These are phyloP conservation scores for Beauveria sp. DNA, from an alignment of 2,329 filamentous ascomycete genomes.

Conservation along the genomic window DNA sequence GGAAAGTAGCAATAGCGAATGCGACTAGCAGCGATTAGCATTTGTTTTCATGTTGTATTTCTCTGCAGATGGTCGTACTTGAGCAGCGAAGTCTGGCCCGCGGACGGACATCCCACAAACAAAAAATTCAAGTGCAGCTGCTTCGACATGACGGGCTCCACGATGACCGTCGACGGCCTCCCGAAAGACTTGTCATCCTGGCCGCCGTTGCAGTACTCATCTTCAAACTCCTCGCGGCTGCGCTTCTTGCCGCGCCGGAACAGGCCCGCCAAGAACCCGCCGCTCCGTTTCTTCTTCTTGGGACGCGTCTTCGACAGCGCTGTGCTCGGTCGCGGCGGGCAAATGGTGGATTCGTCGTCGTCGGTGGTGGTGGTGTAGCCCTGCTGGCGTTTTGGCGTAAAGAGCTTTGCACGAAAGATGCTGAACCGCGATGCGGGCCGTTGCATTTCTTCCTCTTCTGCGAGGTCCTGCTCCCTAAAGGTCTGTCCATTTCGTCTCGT, in stretches of 20 bases:
- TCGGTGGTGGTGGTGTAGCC: background rate
- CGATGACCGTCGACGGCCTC: background rate
- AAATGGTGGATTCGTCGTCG: slow-evolving; percentile 15
- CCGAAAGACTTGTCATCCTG: background rate
- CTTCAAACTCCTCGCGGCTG: background rate
- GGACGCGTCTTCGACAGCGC: background rate
- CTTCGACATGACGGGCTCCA: slow-evolving; percentile 13
- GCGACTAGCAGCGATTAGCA: slow-evolving; percentile 21
- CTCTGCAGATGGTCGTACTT: slow-evolving; percentile 22
- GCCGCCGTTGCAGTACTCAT: background rate
- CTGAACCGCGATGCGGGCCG: background rate
- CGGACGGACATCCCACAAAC: slow-evolving; percentile 26
- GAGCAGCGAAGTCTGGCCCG: slow-evolving; percentile 31
- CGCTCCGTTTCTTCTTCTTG: background rate
- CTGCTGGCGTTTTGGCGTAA: background rate
- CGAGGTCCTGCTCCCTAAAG: slow-evolving; percentile 16
- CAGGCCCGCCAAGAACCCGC: background rate
- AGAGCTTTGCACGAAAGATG: background rate
- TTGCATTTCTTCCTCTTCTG: background rate
- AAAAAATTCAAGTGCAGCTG: slow-evolving; percentile 27
- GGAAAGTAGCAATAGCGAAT: slow-evolving; percentile 31
- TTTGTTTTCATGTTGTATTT: too few relatives aligned
- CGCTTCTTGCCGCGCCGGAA: slow-evolving; percentile 4
- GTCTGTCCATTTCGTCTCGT: slow-evolving; percentile 14
- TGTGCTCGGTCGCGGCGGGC: slow-evolving; percentile 18